Base-by-base conservation (phyloP, 441 rosid genomes). In the Gossypium davidsonii region DNA sequence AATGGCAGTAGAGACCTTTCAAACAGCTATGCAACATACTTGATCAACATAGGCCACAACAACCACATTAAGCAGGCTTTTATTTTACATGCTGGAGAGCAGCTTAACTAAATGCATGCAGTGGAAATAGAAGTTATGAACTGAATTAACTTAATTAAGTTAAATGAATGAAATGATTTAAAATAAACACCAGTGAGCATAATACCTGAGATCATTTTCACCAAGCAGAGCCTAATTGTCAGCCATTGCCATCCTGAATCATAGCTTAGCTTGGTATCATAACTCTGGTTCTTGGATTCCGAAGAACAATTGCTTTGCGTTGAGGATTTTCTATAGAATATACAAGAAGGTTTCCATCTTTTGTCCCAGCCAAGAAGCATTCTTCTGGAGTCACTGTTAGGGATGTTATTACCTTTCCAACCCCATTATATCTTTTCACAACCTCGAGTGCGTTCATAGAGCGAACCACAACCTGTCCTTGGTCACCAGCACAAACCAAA, bases 401-500 rank as follows among this genome's bases (percentile, higher is more conserved):
- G 75, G 95, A 85, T 31, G 99, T 92, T 61, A 91, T 92, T 63
- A 88, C 78, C 85, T 91, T 95, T 69, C 97, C 99, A 17, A 89
- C 87, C 59, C 97, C 98, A 62, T 42, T 85, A 42, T 89, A 95
- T 82, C 87, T 85, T 70, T 81, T 86, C 74, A 92, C 92, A 77
- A 92, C 83, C 79, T 89, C 96, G 23, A 95, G 92, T n/a, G 94
- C 83, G 86, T 86, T 90, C 97, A 95, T 92, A 65, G 98, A 88
- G 77, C 95, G 89, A 18, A 95, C 93, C 74, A 86, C 87, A 73
- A 95, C 81, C 75, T 89, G 97, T 70, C 99, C 98, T 82, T 95
- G 98, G 89, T 95, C 99, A 73, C 98, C 96, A 0, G 94, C 97
- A 71, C 92, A 92, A 69, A 91, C 96, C 84, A 95, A 85, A 81